Evolutionary conservation across 2,329 filamentous ascomycete species (phyloP).

Genomic region (Paramyrothecium sp.): DNA sequence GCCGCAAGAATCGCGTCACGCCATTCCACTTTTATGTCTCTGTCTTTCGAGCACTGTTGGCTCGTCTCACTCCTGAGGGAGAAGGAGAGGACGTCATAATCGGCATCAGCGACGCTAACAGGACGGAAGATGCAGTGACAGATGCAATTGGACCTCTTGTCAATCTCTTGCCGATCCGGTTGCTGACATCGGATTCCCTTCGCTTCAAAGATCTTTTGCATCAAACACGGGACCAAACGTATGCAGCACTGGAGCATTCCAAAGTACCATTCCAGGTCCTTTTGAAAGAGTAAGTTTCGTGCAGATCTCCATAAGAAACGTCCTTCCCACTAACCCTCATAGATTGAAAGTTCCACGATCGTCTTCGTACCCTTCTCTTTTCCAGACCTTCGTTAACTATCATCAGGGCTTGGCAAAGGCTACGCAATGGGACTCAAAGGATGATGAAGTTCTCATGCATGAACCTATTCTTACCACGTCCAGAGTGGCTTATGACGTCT

Average conservation of each 20-base stretch:
- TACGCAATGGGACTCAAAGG: not conserved
- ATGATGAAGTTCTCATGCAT: not conserved
- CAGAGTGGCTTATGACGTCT: not conserved
- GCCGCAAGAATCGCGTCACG: not conserved
- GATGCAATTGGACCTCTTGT: not conserved
- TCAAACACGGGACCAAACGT: not conserved
- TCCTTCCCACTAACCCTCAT: not conserved
- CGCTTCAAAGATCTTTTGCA: not conserved
- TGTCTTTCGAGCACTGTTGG: not conserved
- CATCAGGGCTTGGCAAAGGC: not conserved
- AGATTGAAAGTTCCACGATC: not conserved
- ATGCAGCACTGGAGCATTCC: not conserved
- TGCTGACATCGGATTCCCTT: not conserved
- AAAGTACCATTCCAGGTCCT: not conserved
- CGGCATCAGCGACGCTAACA: not conserved
- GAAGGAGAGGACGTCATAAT: not conserved
- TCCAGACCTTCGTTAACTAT: not conserved
- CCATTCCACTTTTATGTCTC: slow-evolving; percentile 1
- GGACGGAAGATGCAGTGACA: not conserved
- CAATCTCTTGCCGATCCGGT: not conserved
- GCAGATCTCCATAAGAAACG: not conserved
- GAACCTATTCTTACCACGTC: not conserved
- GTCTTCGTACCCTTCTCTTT: not conserved
- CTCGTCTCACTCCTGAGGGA: not conserved
- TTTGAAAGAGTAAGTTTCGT: not conserved